Evolutionary conservation across 768 basidiomycete genomes (phyloP), one percentile per base, ranked within the genome.

Genomic region (Gautieria morchelliformis): DNA sequence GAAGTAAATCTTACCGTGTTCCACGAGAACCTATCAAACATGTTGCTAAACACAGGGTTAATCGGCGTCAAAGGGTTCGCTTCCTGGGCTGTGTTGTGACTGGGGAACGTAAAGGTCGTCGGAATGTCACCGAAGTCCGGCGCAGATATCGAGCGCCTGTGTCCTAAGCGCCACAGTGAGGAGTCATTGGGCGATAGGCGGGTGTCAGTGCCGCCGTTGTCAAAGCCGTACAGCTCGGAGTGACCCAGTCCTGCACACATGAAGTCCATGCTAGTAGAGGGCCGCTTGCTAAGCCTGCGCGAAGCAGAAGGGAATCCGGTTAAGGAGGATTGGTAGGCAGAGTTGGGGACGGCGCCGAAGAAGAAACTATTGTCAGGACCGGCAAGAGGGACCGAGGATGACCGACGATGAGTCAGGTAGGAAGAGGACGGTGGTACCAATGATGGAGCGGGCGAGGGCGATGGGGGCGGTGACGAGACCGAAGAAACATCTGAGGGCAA

Each of bases 241-340:
- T 37, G 35, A 55, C 32, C 41, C 19, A 11, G 48, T 49, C 51
- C 51, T 3, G 14, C 33, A 24, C 17, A 37, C 19, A 41, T 15
- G 35, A 48, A 57, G 24, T 57, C 56, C 46, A 57, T 57, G 37
- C 56, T 57, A 35, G 56, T 57, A 3, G 56, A 57, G 27, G 56
- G 56, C 14, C 56, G 56, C 15, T 50, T 48, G 46, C 56, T 48
- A 39, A 57, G 56, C 7, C 53, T 35, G 30, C 53, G 53, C 5
- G 53, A 19, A 22, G 5, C 53, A 33, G 10, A 3, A 17, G 1
- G 3, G 5, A 27, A 20, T 1, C 27, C 51, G 20, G 37, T 5
- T 20, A 3, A 32, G 4, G 19, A 32, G 7, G 19, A n/a, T 37
- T 17, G 37, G 32, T 47, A 17, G 32, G 45, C 24, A 24, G 17